Percentiles rank a stretch among this genome's conserved stretches.
phyloP scores from a whole-genome alignment of 768 basidiomycete genomes.

The Cystobasidium ongulense region DNA sequence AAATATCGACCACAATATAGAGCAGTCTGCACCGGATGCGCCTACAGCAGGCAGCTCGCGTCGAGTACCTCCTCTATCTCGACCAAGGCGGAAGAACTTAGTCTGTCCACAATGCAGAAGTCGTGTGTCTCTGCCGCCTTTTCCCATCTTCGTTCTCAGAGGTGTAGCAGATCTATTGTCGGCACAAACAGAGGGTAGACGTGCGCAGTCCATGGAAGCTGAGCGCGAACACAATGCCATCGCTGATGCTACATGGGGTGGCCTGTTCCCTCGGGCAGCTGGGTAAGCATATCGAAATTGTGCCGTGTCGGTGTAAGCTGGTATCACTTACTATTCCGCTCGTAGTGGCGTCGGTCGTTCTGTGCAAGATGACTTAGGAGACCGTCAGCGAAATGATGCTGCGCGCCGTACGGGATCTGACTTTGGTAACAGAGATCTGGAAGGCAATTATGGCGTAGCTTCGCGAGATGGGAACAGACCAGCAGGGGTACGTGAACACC shows the following conservation, averaged over 20 bases:
- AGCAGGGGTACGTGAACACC: too few species aligned
- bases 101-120: conserved; percentile 24
- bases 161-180: background rate
- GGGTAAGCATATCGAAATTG: background rate
- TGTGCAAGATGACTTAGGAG: too few species aligned
- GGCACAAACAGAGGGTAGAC: background rate
- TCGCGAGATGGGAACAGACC: too few species aligned
- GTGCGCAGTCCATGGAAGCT: background rate
- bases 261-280: conserved; percentile 8
- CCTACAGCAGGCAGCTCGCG: background rate
- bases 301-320: background rate
- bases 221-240: background rate
- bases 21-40: too few species aligned
- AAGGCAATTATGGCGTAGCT: background rate
- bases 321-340: too few species aligned
- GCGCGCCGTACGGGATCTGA: too few species aligned
- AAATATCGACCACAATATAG: too few species aligned
- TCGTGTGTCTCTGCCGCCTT: conserved; percentile 7
- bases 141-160: conserved; percentile 15
- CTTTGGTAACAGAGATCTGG: too few species aligned
- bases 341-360: background rate
- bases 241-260: conserved; percentile 16
- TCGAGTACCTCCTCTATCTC: background rate
- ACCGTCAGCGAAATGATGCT: too few species aligned
- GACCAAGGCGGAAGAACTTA: conserved; percentile 5